Conservation (phyloP, 2,329 filamentous ascomycete genomes). For the Zalaria sp. region DNA sequence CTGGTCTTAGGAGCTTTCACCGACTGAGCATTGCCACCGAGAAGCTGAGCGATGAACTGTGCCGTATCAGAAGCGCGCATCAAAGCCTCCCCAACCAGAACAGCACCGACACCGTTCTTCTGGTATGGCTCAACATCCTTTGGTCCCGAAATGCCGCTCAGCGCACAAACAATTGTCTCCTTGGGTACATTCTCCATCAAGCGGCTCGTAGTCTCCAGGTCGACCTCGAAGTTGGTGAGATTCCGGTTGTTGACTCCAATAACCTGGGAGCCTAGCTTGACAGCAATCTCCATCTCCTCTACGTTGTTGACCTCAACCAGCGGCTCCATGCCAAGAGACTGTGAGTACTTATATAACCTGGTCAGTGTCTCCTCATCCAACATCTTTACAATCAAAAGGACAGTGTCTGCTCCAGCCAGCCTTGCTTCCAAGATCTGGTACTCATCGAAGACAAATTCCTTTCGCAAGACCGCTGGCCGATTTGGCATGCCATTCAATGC, state of each 20-base stretch:
- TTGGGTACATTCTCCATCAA: conserved; percentile 76
- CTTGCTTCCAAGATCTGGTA: conserved; percentile 95
- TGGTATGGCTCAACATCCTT: conserved; percentile 81
- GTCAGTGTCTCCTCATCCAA: conserved; percentile 61
- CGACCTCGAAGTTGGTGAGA: conserved; percentile 90
- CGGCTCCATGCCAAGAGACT: conserved; percentile 89
- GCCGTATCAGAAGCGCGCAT: conserved; percentile 81
- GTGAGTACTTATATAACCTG: conserved; percentile 74
- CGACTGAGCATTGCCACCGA: conserved; percentile 38
- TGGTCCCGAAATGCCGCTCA: conserved; percentile 84
- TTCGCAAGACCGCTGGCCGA: conserved; percentile 78
- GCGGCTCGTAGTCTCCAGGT: conserved; percentile 80
- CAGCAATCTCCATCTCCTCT: conserved; percentile 80
- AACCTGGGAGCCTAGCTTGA: conserved; percentile 73
- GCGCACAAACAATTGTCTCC: conserved; percentile 76
- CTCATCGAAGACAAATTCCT: conserved; percentile 96
- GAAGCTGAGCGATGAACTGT: conserved; percentile 70
- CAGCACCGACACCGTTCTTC: conserved; percentile 78
- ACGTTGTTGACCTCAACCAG: conserved; percentile 91
- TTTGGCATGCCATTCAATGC: conserved; percentile 86
- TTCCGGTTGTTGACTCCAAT: conserved; percentile 98
- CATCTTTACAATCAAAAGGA: conserved; percentile 97
- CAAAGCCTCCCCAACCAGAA: conserved; percentile 87
- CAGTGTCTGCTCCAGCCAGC: conserved; percentile 83
- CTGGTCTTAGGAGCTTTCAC: conserved; percentile 17